Evolutionary conservation across 805 yeast species (phyloP), one percentile per base, ranked within the genome.

Genomic region (Candida ortonii): DNA sequence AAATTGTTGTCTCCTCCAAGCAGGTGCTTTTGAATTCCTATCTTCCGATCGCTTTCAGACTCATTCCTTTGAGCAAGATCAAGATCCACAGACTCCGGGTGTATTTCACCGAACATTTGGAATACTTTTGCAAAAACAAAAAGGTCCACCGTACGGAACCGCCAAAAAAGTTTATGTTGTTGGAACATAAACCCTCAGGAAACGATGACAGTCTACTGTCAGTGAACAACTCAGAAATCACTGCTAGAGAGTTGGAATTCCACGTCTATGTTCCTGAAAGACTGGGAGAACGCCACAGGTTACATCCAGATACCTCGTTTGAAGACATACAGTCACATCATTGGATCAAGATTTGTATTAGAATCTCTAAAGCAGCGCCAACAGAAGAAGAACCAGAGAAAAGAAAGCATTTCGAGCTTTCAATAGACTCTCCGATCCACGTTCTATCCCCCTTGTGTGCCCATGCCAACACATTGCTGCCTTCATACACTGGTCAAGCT

Each of bases 91-190:
- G 97, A 42, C 77, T 93, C 37, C 68, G 97, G 33, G 76, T 93
- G 6, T 87, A 84, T 51, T 52, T 93, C 18, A 83, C 97, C 1
- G 98, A 93, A 55, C 87, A 85, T 50, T 64, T 84, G 59, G 97
- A 90, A 57, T 94, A 93, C 57, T 93, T 75, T 60, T 86, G 97
- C 61, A 75, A 77, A 25, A 76, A 83, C 55, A 83, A 84, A 53
- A 84, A 82, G 55, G 95, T 90, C 10, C 97, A 93, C 58, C 69
- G 97, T 35, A 76, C 87, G 58, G 97, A 93, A 62, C 97, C 98
- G 0, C 70, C 83, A 1, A 81, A 79, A 52, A 89, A 89, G 61
- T 85, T 73, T 49, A 61, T 90, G 28, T 59, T 93, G 24, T 66
- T 87, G 27, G 98, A 93, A 55, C 89, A 84, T 52, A 78, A 76